Conservation (phyloP, 1,284 basidiomycete genomes). For the Apiotrichum siamense region DNA sequence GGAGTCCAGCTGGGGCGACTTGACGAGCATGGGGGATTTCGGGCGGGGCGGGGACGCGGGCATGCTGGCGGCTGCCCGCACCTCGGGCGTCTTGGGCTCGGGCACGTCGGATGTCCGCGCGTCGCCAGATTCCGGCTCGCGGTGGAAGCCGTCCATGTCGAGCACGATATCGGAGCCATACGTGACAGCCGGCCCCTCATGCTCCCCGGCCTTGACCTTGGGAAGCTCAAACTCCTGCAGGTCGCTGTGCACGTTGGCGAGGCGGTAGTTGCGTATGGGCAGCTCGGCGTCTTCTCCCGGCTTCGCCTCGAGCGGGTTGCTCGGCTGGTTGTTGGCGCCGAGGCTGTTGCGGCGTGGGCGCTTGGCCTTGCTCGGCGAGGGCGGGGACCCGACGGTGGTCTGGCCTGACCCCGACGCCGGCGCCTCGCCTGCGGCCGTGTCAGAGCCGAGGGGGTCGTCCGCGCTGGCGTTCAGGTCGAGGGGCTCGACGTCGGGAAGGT, state of each 20-base stretch:
- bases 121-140: background rate
- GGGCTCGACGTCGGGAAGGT: conserved; percentile 40
- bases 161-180: conserved; percentile 57
- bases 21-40: background rate
- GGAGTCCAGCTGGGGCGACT: conserved; percentile 1
- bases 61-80: background rate
- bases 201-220: conserved; percentile 49
- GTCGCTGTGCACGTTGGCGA: conserved; percentile 14
- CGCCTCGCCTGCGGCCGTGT: background rate
- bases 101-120: background rate
- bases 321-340: conserved; percentile 12
- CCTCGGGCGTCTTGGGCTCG: background rate
- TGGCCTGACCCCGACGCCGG: too few species aligned
- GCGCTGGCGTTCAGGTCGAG: conserved; percentile 41
- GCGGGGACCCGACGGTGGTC: too few species aligned
- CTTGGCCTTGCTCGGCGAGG: background rate
- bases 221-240: conserved; percentile 56
- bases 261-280: conserved; percentile 24
- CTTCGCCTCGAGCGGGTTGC: conserved; percentile 35
- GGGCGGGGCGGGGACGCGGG: conserved; percentile 1
- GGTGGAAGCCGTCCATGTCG: conserved; percentile 50
- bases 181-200: conserved; percentile 59
- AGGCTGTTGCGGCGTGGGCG: background rate
- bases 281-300: conserved; percentile 23
- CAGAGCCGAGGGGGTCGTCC: background rate